phyloP scores from a whole-genome alignment of 371 early-diverging fungal species.

The Apophysomyces ossiformis region DNA sequence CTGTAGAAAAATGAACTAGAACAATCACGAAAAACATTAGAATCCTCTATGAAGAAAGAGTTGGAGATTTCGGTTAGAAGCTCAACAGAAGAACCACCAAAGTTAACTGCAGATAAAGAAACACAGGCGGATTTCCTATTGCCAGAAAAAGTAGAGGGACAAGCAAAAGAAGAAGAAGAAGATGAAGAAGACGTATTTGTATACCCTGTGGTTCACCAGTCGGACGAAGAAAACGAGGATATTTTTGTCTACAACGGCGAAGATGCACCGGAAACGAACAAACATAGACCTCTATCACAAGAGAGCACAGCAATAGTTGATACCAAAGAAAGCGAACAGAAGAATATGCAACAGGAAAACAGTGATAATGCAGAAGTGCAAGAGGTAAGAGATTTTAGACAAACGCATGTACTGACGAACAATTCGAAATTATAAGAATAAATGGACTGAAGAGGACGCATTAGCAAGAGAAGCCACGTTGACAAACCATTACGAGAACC shows the following conservation, averaged over 20 bases:
- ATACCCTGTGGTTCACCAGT: conserved; percentile 31
- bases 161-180: conserved; percentile 25
- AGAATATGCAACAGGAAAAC: background rate
- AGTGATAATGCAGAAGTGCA: background rate
- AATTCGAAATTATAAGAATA: background rate
- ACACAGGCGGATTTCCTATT: conserved; percentile 22
- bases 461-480: conserved; percentile 27
- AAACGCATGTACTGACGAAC: background rate
- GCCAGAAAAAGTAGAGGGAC: background rate
- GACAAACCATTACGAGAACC: conserved; percentile 37
- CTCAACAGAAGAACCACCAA: background rate
- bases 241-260: conserved; percentile 47
- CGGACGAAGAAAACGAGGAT: conserved; percentile 44
- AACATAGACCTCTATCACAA: background rate
- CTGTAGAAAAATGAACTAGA: conserved; percentile 11
- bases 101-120: conserved; percentile 18
- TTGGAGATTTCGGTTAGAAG: background rate
- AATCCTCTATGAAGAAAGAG: background rate
- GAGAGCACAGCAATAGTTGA: conserved; percentile 3
- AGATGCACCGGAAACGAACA: conserved; percentile 30
- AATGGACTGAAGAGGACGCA: background rate
- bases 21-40: background rate
- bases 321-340: background rate
- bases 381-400: background rate
- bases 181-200: conserved; percentile 44